Evolutionary conservation across 331 rosid genomes (phyloP).

Genomic region (Acacia concinna): DNA sequence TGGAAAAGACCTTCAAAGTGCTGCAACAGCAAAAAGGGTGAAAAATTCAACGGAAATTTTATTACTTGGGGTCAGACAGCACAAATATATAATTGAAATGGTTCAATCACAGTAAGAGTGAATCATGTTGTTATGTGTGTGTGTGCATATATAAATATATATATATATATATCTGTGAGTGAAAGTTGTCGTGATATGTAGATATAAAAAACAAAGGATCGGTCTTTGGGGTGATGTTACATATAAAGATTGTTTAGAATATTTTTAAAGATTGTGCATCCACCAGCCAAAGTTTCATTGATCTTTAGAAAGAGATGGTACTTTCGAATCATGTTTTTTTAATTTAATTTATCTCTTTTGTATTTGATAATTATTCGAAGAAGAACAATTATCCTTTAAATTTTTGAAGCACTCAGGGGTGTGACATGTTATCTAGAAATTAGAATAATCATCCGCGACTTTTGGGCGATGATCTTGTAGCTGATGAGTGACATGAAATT

Average conservation of each 20-base stretch:
- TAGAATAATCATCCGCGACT: not conserved
- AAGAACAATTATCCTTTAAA: not conserved
- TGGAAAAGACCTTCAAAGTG: not conserved
- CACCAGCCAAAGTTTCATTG: not conserved
- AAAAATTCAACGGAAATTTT: not conserved
- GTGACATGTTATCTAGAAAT: not conserved
- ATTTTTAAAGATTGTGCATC: not conserved
- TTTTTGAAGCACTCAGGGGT: not conserved
- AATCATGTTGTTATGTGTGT: not conserved
- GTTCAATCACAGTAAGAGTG: not conserved
- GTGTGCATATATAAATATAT: too few relatives aligned
- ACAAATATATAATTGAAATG: not conserved
- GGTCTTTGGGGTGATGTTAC: constrained; percentile 9
- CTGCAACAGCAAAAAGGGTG: not conserved
- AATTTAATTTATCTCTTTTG: not conserved
- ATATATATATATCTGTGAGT: not conserved
- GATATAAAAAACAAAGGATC: not conserved
- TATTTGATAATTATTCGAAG: not conserved
- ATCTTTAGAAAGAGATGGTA: not conserved
- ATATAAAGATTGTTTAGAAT: not conserved
- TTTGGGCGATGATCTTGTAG: not conserved
- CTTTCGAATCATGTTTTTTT: not conserved
- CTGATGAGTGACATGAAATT: too few relatives aligned
- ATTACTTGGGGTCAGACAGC: not conserved
- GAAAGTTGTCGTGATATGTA: not conserved